Base-by-base conservation (phyloP, 495 filamentous ascomycete species). In the Pseudotulostoma volvatum region DNA sequence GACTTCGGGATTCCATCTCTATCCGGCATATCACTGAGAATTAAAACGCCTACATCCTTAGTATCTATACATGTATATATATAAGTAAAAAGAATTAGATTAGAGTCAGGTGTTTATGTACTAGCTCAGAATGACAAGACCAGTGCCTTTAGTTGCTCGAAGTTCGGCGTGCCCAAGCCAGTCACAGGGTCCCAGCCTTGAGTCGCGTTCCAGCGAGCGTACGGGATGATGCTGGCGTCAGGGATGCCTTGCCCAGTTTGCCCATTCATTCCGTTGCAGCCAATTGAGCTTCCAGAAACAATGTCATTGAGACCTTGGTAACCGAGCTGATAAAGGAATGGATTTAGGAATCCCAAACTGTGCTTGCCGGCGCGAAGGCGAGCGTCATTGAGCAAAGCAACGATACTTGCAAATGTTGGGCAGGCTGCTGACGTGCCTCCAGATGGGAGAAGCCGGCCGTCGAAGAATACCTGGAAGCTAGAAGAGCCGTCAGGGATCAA, bases 301-400 rank as follows among this genome's bases (percentile, higher is more conserved):
- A 79, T 72, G 53, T 80, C 74, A 0, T 61, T 77, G 18, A 78
- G 61, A 0, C 64, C 71, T 16, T 49, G 40, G 17, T 56, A 48
- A 1, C 55, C 59, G 3, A 47, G 48, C 7, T 57, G 60, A 52
- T 78, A 81, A 11, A 81, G 51, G 69, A 70, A 74, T 1, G 76
- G 75, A 44, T 79, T 81, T 31, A 80, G 48, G 49, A 79, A 79
- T 1, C 76, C 74, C 20, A 79, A 50, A 1, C 63, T 60, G 30
- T 55, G 55, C 42, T 67, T 57, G 5, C 66, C 64, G 4, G 52
- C 38, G 20, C 51, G 43, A 16, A 78, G 46, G 3, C 74, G 64
- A n/a, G 62, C 64, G 37, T 71, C 67, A 45, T 79, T 78, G 15
- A 80, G 39, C 30, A 73, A 56, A 18, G 69, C 63, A n/a, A 77